phyloP scores from a whole-genome alignment of 1,139 yeast species.

The Pneumocystis jirovecii region DNA sequence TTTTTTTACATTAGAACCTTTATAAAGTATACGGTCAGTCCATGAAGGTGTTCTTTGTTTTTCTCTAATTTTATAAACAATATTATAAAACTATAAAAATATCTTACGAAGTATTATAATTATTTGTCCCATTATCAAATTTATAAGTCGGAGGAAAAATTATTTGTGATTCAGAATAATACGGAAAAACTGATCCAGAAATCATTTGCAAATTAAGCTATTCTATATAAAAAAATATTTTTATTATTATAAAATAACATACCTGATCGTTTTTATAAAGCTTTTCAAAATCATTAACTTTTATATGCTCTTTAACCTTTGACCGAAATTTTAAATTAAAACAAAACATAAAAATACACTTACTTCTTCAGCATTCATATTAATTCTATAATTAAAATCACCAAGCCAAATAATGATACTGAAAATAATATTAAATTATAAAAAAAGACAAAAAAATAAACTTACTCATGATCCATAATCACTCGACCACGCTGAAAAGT shows the following conservation, averaged over 20 bases:
- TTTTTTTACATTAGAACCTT: constrained; percentile 27
- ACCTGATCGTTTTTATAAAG: constrained; percentile 60
- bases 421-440: background rate
- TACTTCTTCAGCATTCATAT: constrained; percentile 56
- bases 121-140: constrained; percentile 73
- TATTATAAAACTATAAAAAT: background rate
- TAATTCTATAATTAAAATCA: constrained; percentile 79
- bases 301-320: constrained; percentile 37
- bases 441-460: background rate
- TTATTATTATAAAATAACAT: background rate
- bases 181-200: constrained; percentile 73
- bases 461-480: constrained; percentile 57
- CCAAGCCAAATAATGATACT: constrained; percentile 77
- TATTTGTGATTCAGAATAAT: constrained; percentile 66
- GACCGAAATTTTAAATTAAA: background rate
- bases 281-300: constrained; percentile 31
- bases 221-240: background rate
- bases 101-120: constrained; percentile 37
- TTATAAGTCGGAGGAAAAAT: constrained; percentile 83
- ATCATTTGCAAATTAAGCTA: constrained; percentile 59
- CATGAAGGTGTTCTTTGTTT: constrained; percentile 90
- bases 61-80: constrained; percentile 41
- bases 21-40: constrained; percentile 70
- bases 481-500: constrained; percentile 56
- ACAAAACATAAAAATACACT: background rate